Base-by-base conservation (phyloP, 768 basidiomycete species). In the Psilocybe tampanensis region DNA sequence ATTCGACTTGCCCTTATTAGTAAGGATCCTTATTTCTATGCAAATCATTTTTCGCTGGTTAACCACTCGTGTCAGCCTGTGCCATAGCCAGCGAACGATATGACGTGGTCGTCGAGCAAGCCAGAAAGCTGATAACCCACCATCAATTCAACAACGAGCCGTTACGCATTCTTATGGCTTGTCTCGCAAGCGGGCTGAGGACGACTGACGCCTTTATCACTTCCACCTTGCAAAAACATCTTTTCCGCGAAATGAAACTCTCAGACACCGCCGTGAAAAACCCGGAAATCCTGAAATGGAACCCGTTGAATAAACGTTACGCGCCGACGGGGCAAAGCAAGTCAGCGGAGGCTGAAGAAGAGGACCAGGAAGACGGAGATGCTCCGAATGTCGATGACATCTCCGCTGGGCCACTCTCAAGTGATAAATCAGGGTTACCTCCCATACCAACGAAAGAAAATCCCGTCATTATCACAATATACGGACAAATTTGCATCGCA, bases 101-200 rank as follows among this genome's bases (percentile, higher is more conserved):
- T 64, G 64, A 75, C 19, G 73, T 79, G 9, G 83, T 90, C 15
- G 83, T 92, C 15, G 89, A 92, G 58, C 89, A 92, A 65, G 82
- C 82, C 29, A 85, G 94, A 22, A 89, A 89, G 60, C 73, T 98
- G 29, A 85, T 91, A 55, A 86, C 82, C 29, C 72, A 74, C 0
- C 78, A 94, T 65, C 94, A 96, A 66, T 94, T 92, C 76, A 89
- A 94, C 66, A 90, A 94, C 52, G 93, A 95, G 41, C 89, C 94
- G 0, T 73, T 90, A 12, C 86, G 93, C 6, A 80, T 98, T 47
- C 79, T 96, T 19, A 67, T 89, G 3, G 88, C 89, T 0, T 82
- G 83, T 0, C 80, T 97, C 3, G 85, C 87, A 0, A 86, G 87
- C 56, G 92, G 93, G 0, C 63, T 89, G 3, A 79, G 79, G 23